phyloP scores from a whole-genome alignment of 148 eudicot species.

The Rhododendron henanense region DNA sequence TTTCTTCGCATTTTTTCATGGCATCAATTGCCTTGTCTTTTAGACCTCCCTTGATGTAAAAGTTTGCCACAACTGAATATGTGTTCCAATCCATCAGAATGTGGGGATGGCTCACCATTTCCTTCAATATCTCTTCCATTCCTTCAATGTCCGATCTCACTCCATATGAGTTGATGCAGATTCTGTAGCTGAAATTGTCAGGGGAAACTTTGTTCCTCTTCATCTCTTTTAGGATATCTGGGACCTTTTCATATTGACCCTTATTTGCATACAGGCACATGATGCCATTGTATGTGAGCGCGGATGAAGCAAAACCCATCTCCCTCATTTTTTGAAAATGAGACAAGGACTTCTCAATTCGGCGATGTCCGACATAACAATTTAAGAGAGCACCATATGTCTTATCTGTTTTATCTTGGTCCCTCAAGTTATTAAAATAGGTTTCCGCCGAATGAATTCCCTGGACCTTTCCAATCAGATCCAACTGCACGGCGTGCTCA shows the following conservation, averaged over 20 bases:
- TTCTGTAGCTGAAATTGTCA: constrained; percentile 81
- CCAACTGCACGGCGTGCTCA: constrained; percentile 81
- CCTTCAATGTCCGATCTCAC: constrained; percentile 56
- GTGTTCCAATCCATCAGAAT: constrained; percentile 87
- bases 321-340: constrained; percentile 79
- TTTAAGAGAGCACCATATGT: constrained; percentile 90
- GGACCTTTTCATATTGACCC: constrained; percentile 57
- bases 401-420: constrained; percentile 60
- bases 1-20: constrained; percentile 65
- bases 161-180: constrained; percentile 78
- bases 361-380: constrained; percentile 78
- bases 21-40: constrained; percentile 46
- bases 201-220: constrained; percentile 57
- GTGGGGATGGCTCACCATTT: constrained; percentile 70
- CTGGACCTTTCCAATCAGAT: constrained; percentile 74
- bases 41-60: constrained; percentile 52
- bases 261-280: constrained; percentile 73
- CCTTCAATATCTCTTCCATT: constrained; percentile 57
- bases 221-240: constrained; percentile 65
- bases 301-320: constrained; percentile 49
- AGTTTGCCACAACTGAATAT: constrained; percentile 70
- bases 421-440: constrained; percentile 58
- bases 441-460: constrained; percentile 71
- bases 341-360: constrained; percentile 57
- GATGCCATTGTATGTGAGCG: constrained; percentile 69